Conservation (phyloP, 768 basidiomycete genomes). For the Serendipita vermifera region DNA sequence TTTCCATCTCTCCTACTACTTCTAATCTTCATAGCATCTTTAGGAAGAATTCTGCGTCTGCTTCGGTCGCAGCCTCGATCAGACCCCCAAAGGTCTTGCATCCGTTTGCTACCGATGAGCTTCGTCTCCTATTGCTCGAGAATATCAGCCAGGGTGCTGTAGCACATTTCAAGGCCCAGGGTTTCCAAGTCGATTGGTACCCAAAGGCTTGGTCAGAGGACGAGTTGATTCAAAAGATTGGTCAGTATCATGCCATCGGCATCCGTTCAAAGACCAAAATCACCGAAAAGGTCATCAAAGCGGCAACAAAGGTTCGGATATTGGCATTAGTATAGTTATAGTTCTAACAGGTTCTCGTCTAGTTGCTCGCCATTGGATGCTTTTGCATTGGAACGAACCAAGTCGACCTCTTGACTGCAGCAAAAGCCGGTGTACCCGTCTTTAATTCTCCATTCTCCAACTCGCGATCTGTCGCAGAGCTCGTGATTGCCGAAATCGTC, state of each 20-base stretch:
- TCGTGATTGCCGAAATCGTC: slow-evolving; percentile 89
- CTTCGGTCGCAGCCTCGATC: slow-evolving; percentile 21
- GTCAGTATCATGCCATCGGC: slow-evolving; percentile 83
- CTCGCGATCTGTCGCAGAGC: slow-evolving; percentile 96
- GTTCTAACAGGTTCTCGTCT: slow-evolving; percentile 10
- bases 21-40: not conserved
- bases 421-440: slow-evolving; percentile 83
- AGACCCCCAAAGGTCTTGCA: slow-evolving; percentile 61
- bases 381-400: slow-evolving; percentile 99
- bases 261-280: slow-evolving; percentile 98
- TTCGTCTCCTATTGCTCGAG: slow-evolving; percentile 78
- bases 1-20: slow-evolving; percentile 40
- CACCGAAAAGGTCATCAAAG: slow-evolving; percentile 76
- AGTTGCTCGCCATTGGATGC: slow-evolving; percentile 95
- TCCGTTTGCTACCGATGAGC: slow-evolving; percentile 66
- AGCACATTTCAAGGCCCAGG: slow-evolving; percentile 58
- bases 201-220: slow-evolving; percentile 81
- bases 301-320: slow-evolving; percentile 72
- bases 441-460: slow-evolving; percentile 99
- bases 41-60: not conserved
- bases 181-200: slow-evolving; percentile 85
- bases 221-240: slow-evolving; percentile 75
- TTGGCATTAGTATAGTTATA: not conserved
- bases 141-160: slow-evolving; percentile 92
- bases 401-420: slow-evolving; percentile 77